phyloP scores from a whole-genome alignment of 1,284 basidiomycete species.

The Heterobasidion occidentale region DNA sequence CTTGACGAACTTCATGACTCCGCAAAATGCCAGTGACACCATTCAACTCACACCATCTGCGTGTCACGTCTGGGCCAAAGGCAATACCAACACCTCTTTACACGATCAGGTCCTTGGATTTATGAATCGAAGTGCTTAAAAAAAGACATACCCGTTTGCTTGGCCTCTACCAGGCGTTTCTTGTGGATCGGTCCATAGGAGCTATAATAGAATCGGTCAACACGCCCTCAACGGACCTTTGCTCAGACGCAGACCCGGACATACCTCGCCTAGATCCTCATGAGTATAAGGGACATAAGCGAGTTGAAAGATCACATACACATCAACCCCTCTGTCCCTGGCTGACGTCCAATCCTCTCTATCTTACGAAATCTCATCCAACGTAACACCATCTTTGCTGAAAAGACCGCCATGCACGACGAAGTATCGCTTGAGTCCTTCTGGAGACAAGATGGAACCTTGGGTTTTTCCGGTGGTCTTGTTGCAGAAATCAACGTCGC shows the following conservation, averaged over 20 bases:
- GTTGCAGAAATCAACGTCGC: conserved; percentile 81
- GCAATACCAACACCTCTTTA: conserved; percentile 86
- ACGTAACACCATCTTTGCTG: conserved; percentile 87
- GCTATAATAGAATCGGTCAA: conserved; percentile 21
- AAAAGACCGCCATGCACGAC: conserved; percentile 96
- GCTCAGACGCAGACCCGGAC: conserved; percentile 42
- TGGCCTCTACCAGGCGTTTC: conserved; percentile 82
- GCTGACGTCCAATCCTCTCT: conserved; percentile 83
- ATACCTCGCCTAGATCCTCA: conserved; percentile 44
- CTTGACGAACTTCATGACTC: conserved; percentile 96
- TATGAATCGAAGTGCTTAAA: background rate
- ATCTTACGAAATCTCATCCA: conserved; percentile 91
- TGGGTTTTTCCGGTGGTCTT: conserved; percentile 41
- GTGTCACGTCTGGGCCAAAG: conserved; percentile 92
- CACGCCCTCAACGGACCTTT: background rate
- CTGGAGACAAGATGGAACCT: conserved; percentile 69
- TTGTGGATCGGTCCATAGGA: conserved; percentile 96
- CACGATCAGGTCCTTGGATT: background rate
- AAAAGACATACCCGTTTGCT: conserved; percentile 74
- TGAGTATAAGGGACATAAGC: background rate
- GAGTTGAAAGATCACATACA: conserved; percentile 41
- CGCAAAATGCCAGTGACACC: conserved; percentile 86
- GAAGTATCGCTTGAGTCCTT: conserved; percentile 87
- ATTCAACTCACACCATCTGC: conserved; percentile 84
- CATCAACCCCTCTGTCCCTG: conserved; percentile 94